These are phyloP conservation scores for Citrus inodora DNA, from an alignment of 345 rosid species.

Conservation along the genomic window DNA sequence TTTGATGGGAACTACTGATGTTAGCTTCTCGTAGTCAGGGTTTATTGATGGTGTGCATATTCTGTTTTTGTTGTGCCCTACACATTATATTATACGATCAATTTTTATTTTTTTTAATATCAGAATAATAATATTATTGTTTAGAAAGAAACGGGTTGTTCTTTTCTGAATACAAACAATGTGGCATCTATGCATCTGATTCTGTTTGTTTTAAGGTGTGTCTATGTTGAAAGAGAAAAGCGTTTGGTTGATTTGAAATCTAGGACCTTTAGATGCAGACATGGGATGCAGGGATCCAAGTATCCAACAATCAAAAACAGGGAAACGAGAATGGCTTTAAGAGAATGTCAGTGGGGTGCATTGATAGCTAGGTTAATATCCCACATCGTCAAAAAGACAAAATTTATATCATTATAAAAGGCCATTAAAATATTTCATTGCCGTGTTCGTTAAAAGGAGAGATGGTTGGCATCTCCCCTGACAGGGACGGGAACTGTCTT, in stretches of 20 bases:
- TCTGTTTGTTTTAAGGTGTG: background rate
- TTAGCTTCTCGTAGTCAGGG: background rate
- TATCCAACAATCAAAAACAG: background rate
- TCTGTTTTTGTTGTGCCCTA: background rate
- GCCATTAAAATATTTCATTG: accelerated
- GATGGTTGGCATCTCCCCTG: constrained; percentile 85
- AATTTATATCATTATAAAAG: accelerated
- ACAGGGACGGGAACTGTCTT: constrained; percentile 30
- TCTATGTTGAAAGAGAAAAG: background rate
- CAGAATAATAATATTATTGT: too few species aligned
- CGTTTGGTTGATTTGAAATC: background rate
- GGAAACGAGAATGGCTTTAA: too few species aligned
- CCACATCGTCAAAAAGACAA: background rate
- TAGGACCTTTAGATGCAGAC: background rate
- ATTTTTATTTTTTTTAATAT: too few species aligned
- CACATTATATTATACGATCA: background rate
- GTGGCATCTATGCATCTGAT: background rate
- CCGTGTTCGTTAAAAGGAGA: constrained; percentile 48
- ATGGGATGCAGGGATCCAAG: background rate
- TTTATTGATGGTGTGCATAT: background rate
- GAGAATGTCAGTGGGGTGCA: too few species aligned
- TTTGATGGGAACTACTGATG: constrained; percentile 38
- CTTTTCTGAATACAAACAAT: background rate
- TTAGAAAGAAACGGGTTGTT: background rate
- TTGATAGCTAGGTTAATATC: background rate